Percentiles rank a stretch among this genome's conserved stretches.
phyloP scores from a whole-genome alignment of 208 protist genomes.

The Crithidia sp. region DNA sequence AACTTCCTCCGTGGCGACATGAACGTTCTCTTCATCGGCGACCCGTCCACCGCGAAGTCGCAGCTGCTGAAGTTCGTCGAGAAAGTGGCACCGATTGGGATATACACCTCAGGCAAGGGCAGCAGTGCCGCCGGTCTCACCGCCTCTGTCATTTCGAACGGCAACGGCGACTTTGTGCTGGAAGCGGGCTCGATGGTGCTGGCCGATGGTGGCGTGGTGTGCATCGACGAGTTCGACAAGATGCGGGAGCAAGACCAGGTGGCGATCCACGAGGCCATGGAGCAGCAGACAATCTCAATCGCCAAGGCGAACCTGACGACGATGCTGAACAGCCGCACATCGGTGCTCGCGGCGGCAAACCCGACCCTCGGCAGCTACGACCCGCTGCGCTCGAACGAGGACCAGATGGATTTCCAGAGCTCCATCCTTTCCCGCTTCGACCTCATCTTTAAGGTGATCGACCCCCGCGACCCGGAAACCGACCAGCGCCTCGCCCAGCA shows the following conservation, averaged over 20 bases:
- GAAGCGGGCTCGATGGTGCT: constrained; percentile 99
- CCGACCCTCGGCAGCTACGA: constrained; percentile 96
- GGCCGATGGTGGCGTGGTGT: constrained; percentile 99
- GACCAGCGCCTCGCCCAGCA: constrained; percentile 96
- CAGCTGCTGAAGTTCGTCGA: constrained; percentile 99
- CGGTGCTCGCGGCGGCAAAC: constrained; percentile 99
- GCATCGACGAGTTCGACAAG: constrained; percentile 99
- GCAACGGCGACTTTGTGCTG: constrained; percentile 97
- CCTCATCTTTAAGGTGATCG: constrained; percentile 99
- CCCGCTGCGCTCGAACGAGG: constrained; percentile 84
- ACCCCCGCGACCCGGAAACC: constrained; percentile 93
- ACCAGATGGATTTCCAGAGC: constrained; percentile 96
- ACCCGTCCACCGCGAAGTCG: constrained; percentile 99
- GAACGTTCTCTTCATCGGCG: constrained; percentile 99
- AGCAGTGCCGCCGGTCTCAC: constrained; percentile 98
- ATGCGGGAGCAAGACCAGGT: constrained; percentile 98
- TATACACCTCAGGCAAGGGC: constrained; percentile 99
- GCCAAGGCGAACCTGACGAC: constrained; percentile 99
- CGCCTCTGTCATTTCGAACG: constrained; percentile 94
- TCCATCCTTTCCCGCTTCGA: constrained; percentile 99
- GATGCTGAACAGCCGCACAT: constrained; percentile 99
- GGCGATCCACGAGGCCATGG: constrained; percentile 99
- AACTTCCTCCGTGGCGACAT: constrained; percentile 98
- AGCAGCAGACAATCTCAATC: constrained; percentile 99
- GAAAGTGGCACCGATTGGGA: constrained; percentile 95